Conservation (phyloP, 768 basidiomycete genomes). For the Pleurotus giganteus region DNA sequence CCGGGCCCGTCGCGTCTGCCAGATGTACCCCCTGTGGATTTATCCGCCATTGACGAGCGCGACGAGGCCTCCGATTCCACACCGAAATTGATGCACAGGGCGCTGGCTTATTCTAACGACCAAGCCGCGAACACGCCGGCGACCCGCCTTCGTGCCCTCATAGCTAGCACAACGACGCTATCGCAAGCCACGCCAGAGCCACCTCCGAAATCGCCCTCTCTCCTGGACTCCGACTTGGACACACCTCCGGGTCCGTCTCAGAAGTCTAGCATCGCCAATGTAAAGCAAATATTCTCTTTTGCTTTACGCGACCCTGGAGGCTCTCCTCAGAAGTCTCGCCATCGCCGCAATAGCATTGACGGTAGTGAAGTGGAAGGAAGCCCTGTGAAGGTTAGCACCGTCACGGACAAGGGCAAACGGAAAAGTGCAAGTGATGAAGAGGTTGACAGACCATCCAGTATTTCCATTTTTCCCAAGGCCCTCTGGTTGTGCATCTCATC, state of each 20-base stretch:
- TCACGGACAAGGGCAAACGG: conserved; percentile 47
- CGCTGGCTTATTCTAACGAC: conserved; percentile 37
- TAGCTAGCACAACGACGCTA: conserved; percentile 47
- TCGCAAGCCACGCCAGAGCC: conserved; percentile 22
- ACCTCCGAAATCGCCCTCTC: conserved; percentile 34
- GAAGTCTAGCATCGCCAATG: conserved; percentile 48
- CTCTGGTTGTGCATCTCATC: conserved; percentile 9
- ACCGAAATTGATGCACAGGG: conserved; percentile 33
- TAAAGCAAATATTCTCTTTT: conserved; percentile 66
- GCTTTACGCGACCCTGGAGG: conserved; percentile 63
- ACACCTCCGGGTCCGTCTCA: conserved; percentile 35
- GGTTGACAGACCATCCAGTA: conserved; percentile 50
- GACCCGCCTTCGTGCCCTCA: conserved; percentile 59
- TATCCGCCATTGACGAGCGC: conserved; percentile 19
- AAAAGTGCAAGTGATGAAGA: conserved; percentile 72
- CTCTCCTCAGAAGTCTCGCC: conserved; percentile 55
- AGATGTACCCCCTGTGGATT: neutral
- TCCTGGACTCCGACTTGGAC: conserved; percentile 60
- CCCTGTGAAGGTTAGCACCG: conserved; percentile 40
- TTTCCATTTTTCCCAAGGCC: conserved; percentile 19
- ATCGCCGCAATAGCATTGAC: conserved; percentile 59
- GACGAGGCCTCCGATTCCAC: conserved; percentile 32
- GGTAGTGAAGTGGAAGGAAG: conserved; percentile 57
- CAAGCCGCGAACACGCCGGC: conserved; percentile 50
- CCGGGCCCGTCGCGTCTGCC: conserved; percentile 30